These are phyloP conservation scores for Brassica nigra DNA, from an alignment of 345 rosid species.

Conservation along the genomic window DNA sequence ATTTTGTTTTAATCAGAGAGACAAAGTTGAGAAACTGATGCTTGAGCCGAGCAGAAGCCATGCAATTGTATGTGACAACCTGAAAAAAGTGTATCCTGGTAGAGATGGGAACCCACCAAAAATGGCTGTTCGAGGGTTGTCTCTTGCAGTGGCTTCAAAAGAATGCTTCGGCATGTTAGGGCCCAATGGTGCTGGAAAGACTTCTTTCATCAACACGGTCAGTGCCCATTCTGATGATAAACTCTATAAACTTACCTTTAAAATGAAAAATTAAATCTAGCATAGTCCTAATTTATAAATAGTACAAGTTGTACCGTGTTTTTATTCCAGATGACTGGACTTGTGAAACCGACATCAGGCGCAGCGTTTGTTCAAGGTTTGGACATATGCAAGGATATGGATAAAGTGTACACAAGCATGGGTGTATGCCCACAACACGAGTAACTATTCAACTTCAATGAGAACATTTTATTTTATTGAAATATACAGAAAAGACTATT, in stretches of 20 bases:
- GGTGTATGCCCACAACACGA: slow-evolving; percentile 97
- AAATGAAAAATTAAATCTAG: neutral
- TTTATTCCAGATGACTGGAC: slow-evolving; percentile 80
- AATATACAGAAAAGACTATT: neutral
- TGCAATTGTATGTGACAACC: slow-evolving; percentile 67
- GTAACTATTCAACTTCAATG: slow-evolving; percentile 50
- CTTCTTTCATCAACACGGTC: slow-evolving; percentile 94
- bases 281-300: neutral
- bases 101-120: slow-evolving; percentile 89
- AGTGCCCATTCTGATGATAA: slow-evolving; percentile 28
- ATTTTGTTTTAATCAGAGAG: slow-evolving; percentile 48
- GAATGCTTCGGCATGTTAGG: slow-evolving; percentile 99
- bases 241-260: neutral
- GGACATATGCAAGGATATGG: slow-evolving; percentile 69
- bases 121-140: slow-evolving; percentile 80
- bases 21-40: slow-evolving; percentile 71
- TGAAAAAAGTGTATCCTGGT: slow-evolving; percentile 82
- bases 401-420: slow-evolving; percentile 72
- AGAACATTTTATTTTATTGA: neutral
- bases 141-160: slow-evolving; percentile 83
- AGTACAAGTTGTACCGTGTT: neutral
- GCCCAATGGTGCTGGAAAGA: slow-evolving; percentile 98
- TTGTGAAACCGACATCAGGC: slow-evolving; percentile 75
- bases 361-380: slow-evolving; percentile 68
- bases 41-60: slow-evolving; percentile 57